Evolutionary conservation across 2,329 filamentous ascomycete genomes (phyloP).

Genomic region (Claviceps monticola): DNA sequence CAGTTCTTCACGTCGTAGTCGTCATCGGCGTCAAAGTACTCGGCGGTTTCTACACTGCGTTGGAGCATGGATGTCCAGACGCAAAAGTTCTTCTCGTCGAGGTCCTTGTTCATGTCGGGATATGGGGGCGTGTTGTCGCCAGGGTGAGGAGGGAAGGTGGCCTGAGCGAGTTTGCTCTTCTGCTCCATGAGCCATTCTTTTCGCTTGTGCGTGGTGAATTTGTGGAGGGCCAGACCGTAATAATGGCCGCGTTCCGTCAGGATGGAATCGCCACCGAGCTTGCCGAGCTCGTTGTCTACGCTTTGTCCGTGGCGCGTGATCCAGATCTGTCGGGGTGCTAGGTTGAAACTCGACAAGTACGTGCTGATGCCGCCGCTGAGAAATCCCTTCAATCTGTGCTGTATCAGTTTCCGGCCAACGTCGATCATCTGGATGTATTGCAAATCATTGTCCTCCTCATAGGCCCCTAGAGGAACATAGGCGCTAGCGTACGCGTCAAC

Average conservation of each 20-base stretch:
- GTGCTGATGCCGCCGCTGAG: conserved; percentile 84
- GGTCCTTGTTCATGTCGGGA: conserved; percentile 60
- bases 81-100: conserved; percentile 80
- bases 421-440: conserved; percentile 98
- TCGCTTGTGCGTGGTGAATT: conserved; percentile 71
- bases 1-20: conserved; percentile 95
- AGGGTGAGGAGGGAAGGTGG: conserved; percentile 75
- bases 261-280: conserved; percentile 80
- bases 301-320: conserved; percentile 93
- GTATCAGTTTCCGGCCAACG: conserved; percentile 85
- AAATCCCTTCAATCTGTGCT: conserved; percentile 83
- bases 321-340: conserved; percentile 93
- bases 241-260: conserved; percentile 66
- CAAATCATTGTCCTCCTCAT: conserved; percentile 81
- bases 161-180: conserved; percentile 59
- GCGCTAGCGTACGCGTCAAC: conserved; percentile 89
- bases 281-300: conserved; percentile 70
- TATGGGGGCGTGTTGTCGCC: conserved; percentile 93
- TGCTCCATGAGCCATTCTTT: conserved; percentile 73
- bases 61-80: conserved; percentile 98
- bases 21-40: conserved; percentile 80
- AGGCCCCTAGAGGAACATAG: conserved; percentile 79
- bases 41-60: conserved; percentile 74
- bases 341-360: conserved; percentile 92
- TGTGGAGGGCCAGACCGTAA: conserved; percentile 68